A percentile compares a stretch with the other conserved stretches of the same genome.
These are phyloP conservation scores for Lentinula boryana DNA, from an alignment of 768 basidiomycete genomes.

Conservation along the genomic window DNA sequence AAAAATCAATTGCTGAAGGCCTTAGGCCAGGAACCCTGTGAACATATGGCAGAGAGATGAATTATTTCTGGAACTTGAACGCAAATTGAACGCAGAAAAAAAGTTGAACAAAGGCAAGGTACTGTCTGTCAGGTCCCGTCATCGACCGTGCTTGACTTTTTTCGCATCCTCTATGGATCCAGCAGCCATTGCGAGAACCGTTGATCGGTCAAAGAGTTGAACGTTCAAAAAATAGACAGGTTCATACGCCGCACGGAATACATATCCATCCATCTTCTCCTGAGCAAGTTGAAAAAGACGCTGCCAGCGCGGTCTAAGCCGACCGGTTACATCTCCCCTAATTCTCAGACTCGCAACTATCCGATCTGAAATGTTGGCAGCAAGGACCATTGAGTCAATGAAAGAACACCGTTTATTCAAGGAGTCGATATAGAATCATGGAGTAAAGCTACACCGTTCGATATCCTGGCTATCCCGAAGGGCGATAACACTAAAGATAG, in stretches of 20 bases:
- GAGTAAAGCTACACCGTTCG: background rate
- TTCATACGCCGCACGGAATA: background rate
- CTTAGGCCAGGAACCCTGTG: background rate
- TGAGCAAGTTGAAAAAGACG: background rate
- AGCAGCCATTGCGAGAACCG: background rate
- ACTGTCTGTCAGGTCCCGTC: slow-evolving; percentile 5
- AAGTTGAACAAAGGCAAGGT: background rate
- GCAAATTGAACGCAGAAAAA: background rate
- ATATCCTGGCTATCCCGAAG: background rate
- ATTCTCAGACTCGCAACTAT: background rate
- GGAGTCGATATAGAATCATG: background rate
- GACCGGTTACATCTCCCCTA: background rate
- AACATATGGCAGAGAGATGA: background rate
- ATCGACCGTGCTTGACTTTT: background rate
- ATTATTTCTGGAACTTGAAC: background rate
- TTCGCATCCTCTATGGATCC: background rate
- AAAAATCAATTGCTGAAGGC: background rate
- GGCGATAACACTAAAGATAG: background rate
- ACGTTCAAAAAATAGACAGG: background rate
- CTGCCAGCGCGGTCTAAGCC: background rate
- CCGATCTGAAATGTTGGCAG: background rate
- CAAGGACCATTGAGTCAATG: background rate
- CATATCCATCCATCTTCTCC: background rate
- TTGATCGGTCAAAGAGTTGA: background rate
- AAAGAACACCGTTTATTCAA: background rate